phyloP scores from a whole-genome alignment of 306 rosid species.

The Gastrolobium villosum region DNA sequence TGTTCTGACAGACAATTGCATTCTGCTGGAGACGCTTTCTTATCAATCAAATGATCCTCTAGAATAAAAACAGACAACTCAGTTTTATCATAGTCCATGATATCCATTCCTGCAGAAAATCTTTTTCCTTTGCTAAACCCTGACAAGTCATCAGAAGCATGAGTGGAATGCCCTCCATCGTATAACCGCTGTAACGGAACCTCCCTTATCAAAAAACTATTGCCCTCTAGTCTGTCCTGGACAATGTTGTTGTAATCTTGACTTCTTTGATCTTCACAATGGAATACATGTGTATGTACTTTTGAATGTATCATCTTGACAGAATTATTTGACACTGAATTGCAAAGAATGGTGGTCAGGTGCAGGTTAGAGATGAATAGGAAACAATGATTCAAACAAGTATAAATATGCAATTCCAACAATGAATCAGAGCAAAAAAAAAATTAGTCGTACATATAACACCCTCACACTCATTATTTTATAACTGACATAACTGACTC shows the following conservation, averaged over 20 bases:
- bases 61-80: conserved; percentile 83
- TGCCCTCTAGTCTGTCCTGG: conserved; percentile 8
- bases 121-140: conserved; percentile 43
- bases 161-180: neutral
- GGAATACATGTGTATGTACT: conserved; percentile 2
- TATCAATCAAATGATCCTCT: conserved; percentile 65
- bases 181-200: conserved; percentile 40
- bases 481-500: conserved; percentile 9
- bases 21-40: conserved; percentile 26
- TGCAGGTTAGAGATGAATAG: conserved; percentile 38
- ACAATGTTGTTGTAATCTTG: conserved; percentile 25
- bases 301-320: conserved; percentile 35
- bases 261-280: conserved; percentile 33
- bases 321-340: conserved; percentile 43
- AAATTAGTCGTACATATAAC: neutral
- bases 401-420: neutral
- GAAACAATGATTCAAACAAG: conserved; percentile 41
- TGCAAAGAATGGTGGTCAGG: conserved; percentile 48
- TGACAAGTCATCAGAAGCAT: conserved; percentile 32
- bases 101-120: conserved; percentile 35
- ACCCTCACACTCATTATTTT: too few relatives aligned
- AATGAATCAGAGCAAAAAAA: neutral
- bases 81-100: conserved; percentile 63
- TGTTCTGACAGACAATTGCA: conserved; percentile 39
- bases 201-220: conserved; percentile 49